phyloP scores from a whole-genome alignment of 768 basidiomycete genomes.

The Russula virescens region DNA sequence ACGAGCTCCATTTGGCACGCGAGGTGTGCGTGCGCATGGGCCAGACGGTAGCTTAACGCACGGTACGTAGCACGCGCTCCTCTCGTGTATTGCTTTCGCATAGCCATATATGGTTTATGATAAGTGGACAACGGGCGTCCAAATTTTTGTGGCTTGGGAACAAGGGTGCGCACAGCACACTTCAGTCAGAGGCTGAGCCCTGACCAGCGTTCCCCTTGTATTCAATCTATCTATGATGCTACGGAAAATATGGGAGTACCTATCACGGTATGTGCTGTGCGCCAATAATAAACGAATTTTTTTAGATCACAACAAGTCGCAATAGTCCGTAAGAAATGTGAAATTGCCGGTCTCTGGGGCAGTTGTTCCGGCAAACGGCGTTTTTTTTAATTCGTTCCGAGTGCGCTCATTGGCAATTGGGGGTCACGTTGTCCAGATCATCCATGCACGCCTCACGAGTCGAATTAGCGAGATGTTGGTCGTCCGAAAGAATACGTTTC shows the following conservation, averaged over 20 bases:
- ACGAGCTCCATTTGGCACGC: too few species aligned
- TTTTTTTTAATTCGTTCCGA: background rate
- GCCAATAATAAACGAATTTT: too few species aligned
- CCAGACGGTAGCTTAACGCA: too few species aligned
- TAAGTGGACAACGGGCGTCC: too few species aligned
- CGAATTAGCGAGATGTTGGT: background rate
- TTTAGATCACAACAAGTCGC: too few species aligned
- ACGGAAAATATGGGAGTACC: too few species aligned
- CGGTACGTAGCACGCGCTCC: background rate
- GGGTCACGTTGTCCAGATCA: background rate
- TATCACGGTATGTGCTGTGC: background rate
- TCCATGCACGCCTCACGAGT: background rate
- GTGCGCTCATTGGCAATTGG: background rate
- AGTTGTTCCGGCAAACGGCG: background rate
- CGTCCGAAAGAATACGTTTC: too few species aligned
- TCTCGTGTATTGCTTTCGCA: background rate
- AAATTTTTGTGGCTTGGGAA: background rate
- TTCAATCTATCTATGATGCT: too few species aligned
- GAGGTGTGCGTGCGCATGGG: too few species aligned
- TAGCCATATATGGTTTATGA: too few species aligned
- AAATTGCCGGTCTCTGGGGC: background rate
- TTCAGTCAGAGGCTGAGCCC: background rate
- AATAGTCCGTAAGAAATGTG: too few species aligned
- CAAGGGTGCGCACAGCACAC: background rate
- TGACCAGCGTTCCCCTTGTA: too few species aligned